A percentile compares a stretch with the other conserved stretches of the same genome.
Conservation (phyloP, 768 basidiomycete species). For the Termitomyces sp. region DNA sequence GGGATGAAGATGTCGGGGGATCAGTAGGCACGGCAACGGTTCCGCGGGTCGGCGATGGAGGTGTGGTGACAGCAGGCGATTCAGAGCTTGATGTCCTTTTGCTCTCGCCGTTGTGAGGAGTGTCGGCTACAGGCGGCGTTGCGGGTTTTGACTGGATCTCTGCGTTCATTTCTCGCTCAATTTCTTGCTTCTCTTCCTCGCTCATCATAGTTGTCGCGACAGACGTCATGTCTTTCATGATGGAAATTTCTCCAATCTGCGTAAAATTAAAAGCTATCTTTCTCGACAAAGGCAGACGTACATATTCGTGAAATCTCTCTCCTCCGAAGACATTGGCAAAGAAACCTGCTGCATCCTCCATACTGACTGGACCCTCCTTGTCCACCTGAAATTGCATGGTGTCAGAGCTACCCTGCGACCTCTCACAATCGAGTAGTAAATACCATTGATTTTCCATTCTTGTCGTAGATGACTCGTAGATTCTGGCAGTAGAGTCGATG, state of each 20-base stretch:
- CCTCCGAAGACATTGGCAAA: conserved; percentile 97
- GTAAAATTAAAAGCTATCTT: background rate
- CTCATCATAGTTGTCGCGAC: conserved; percentile 84
- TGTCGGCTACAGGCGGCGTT: conserved; percentile 19
- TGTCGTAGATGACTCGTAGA: conserved; percentile 86
- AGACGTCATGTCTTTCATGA: conserved; percentile 91
- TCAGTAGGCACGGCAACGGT: conserved; percentile 9
- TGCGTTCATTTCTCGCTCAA: conserved; percentile 66
- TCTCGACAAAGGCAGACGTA: conserved; percentile 34
- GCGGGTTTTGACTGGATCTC: conserved; percentile 19
- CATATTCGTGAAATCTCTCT: conserved; percentile 85
- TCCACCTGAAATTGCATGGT: conserved; percentile 45
- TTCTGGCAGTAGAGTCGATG: conserved; percentile 41
- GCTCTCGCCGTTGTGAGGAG: conserved; percentile 13
- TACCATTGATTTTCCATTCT: conserved; percentile 89
- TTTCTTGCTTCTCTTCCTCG: conserved; percentile 87
- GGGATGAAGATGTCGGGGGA: conserved; percentile 10
- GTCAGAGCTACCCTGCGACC: background rate
- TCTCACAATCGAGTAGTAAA: conserved; percentile 13
- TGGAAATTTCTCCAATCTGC: conserved; percentile 93
- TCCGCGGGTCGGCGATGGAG: conserved; percentile 10
- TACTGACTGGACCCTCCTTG: conserved; percentile 69
- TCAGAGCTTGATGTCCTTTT: conserved; percentile 11
- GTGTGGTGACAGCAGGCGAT: conserved; percentile 11
- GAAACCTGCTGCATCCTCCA: conserved; percentile 92